A percentile compares a stretch with the other conserved stretches of the same genome.
Conservation (phyloP, 2,329 filamentous ascomycete species). For the Boeremia lycopersici region DNA sequence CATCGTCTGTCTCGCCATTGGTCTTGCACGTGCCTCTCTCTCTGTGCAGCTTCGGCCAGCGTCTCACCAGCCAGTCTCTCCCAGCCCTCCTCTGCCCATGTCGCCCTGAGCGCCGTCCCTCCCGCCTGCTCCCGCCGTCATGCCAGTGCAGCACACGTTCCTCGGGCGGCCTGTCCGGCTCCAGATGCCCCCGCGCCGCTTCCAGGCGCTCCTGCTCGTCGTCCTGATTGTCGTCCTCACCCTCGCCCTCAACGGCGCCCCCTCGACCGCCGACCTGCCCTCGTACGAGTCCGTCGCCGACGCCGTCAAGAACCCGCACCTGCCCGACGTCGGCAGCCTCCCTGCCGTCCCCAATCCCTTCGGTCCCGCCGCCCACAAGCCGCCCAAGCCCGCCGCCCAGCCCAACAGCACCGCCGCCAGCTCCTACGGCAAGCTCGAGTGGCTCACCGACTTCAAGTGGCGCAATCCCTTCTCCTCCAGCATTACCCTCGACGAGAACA, state of each 20-base stretch:
- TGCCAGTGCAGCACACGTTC: constrained; percentile 44
- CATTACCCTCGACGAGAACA: constrained; percentile 78
- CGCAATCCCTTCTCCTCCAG: constrained; percentile 85
- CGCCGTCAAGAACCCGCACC: constrained; percentile 49
- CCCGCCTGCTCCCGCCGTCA: constrained; percentile 17
- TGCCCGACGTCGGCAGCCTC: constrained; percentile 33
- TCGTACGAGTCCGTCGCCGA: constrained; percentile 44
- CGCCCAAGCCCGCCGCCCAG: constrained; percentile 76
- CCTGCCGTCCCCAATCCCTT: constrained; percentile 60
- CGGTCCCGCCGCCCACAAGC: constrained; percentile 70
- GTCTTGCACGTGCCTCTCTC: background rate
- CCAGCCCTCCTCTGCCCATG: background rate
- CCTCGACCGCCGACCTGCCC: constrained; percentile 44
- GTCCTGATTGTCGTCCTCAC: constrained; percentile 38
- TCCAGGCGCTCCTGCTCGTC: constrained; percentile 52
- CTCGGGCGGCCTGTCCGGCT: constrained; percentile 42
- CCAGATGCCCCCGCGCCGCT: constrained; percentile 52
- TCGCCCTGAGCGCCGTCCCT: constrained; percentile 4
- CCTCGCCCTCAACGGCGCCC: constrained; percentile 48
- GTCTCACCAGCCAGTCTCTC: constrained; percentile 6
- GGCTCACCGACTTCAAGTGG: constrained; percentile 92
- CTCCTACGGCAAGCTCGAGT: constrained; percentile 70
- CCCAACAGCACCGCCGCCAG: constrained; percentile 72
- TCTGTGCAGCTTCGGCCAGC: background rate
- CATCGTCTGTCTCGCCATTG: background rate